These are phyloP conservation scores for Fusarium mexicanum DNA, from an alignment of 2,329 filamentous ascomycete genomes.

Conservation along the genomic window DNA sequence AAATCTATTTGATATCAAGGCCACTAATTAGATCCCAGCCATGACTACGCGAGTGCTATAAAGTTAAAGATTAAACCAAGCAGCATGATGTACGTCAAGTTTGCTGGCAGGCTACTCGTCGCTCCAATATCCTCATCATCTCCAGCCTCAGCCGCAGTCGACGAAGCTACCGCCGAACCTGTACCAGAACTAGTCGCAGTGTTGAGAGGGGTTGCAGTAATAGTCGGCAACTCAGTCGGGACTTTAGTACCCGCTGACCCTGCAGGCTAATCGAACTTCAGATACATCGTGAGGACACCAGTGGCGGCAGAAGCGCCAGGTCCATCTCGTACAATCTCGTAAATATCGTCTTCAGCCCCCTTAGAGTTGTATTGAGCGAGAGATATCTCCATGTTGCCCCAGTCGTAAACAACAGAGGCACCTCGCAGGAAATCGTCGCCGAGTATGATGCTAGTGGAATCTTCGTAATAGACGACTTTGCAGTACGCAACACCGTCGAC, in stretches of 20 bases:
- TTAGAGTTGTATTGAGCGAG: background rate
- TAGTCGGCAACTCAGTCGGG: background rate
- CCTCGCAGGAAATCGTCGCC: background rate
- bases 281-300: background rate
- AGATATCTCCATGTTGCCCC: background rate
- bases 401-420: background rate
- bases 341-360: background rate
- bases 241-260: background rate
- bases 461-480: background rate
- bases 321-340: background rate
- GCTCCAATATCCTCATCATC: background rate
- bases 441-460: background rate
- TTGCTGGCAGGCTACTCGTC: background rate
- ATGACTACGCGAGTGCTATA: background rate
- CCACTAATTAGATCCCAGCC: fast-evolving
- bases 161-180: background rate
- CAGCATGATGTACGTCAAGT: background rate
- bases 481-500: background rate
- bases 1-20: background rate
- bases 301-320: background rate
- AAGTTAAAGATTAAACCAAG: too few relatives aligned
- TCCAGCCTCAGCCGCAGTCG: background rate
- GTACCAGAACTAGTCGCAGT: background rate
- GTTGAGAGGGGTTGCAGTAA: background rate
- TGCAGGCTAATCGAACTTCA: background rate